Evolutionary conservation across 1,284 basidiomycete genomes (phyloP), one percentile per base, ranked within the genome.

Genomic region (Tilletia caries): DNA sequence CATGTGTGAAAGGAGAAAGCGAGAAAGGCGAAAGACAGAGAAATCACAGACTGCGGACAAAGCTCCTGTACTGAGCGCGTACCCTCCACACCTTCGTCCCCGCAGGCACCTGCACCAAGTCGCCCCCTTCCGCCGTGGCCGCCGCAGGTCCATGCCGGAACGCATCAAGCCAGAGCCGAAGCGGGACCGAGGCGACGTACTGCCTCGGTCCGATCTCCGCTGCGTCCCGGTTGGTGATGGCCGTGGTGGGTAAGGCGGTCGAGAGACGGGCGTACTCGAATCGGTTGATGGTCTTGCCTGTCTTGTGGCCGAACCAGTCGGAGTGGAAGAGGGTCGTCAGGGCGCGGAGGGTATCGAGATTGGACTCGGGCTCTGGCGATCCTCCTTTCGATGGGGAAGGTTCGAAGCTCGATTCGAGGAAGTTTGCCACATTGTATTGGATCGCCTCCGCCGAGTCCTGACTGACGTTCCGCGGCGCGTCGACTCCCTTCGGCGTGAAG

Each of bases 311-410:
- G 58, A 34, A 62, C 58, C 58, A 62, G 1, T 62, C 3, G 5
- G 58, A 33, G 32, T 62, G 58, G 58, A 62, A 23, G 2, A 62
- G 58, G 58, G 58, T 62, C 6, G 58, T 62, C 15, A 62, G 33
- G 27, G 29, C 32, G 32, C 32, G 29, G 1, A 62, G 58, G 33
- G 32, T 29, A 8, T 62, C 58, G 10, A 37, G 2, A 23, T 37
- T 34, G 6, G 58, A 32, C 18, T 62, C 58, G 13, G 20, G 20
- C 33, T 62, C 32, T 10, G 32, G 29, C 13, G 32, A 15, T 10
- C 32, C 58, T 12, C 58, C 58, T n/a, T 13, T 20, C 20, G 18
- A 25, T 33, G 58, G 23, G 6, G 58, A 27, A 18, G 58, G 58
- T 29, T 54, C 27, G 58, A 62, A 37, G 33, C 10, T 6, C 3